Percentiles rank a stretch among this genome's conserved stretches.
Evolutionary conservation across 768 basidiomycete genomes (phyloP).

Genomic region (Naganishia vaughanmartiniae): DNA sequence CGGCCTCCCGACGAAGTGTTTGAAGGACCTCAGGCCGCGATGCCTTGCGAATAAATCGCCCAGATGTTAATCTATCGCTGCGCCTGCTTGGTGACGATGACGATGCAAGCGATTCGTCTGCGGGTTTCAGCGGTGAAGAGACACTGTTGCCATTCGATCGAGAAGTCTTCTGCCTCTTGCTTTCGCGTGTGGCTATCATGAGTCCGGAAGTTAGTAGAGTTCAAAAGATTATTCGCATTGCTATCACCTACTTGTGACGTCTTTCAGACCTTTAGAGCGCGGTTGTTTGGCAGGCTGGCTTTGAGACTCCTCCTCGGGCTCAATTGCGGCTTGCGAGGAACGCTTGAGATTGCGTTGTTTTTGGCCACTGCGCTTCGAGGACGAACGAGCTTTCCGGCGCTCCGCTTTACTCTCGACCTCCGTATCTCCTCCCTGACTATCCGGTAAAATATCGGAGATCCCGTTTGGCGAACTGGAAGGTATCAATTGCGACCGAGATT

Average conservation of each 20-base stretch:
- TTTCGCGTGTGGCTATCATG: background rate
- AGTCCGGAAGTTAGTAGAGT: background rate
- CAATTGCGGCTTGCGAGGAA: background rate
- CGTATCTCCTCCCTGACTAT: background rate
- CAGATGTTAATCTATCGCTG: background rate
- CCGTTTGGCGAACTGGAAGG: background rate
- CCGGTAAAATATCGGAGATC: background rate
- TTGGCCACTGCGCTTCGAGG: background rate
- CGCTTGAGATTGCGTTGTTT: conserved; percentile 3
- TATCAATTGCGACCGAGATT: no score
- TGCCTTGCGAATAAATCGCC: background rate
- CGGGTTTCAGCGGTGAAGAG: background rate
- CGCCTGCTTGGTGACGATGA: background rate
- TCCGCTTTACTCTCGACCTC: background rate
- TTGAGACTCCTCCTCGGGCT: background rate
- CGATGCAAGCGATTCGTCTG: background rate
- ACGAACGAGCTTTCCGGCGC: background rate
- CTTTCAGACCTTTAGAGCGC: background rate
- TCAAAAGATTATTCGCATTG: background rate
- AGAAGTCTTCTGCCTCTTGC: conserved; percentile 8
- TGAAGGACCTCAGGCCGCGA: no score
- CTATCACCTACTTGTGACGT: background rate
- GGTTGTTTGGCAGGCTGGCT: background rate
- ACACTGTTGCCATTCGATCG: background rate
- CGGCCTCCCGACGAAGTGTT: background rate